Conservation (phyloP, 2,329 filamentous ascomycete genomes). For the Phoma sp. region DNA sequence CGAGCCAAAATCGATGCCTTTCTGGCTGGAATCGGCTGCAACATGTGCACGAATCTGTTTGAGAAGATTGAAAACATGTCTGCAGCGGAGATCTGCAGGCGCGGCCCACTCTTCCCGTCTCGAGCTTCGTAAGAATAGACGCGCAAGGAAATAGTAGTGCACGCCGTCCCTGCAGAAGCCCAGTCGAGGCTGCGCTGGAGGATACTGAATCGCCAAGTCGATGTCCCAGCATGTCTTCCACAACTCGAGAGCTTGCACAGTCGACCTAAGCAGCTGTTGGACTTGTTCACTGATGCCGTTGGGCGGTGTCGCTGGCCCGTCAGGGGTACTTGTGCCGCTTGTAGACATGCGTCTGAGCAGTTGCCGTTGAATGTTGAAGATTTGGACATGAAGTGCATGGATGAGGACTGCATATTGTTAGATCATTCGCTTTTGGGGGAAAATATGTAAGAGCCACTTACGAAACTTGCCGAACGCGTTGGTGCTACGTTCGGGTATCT, state of each 20-base stretch:
- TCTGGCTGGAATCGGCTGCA: slow-evolving; percentile 65
- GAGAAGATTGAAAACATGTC: slow-evolving; percentile 65
- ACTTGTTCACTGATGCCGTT: slow-evolving; percentile 52
- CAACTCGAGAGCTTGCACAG: slow-evolving; percentile 66
- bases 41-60: slow-evolving; percentile 67
- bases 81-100: slow-evolving; percentile 64
- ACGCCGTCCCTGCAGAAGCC: slow-evolving; percentile 75
- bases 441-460: slow-evolving; percentile 12
- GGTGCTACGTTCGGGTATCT: slow-evolving; percentile 68
- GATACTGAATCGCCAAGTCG: slow-evolving; percentile 72
- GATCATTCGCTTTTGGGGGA: not conserved
- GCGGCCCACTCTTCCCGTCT: slow-evolving; percentile 60
- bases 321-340: slow-evolving; percentile 63
- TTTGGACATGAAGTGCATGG: slow-evolving; percentile 69
- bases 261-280: slow-evolving; percentile 56
- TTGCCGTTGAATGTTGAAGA: slow-evolving; percentile 60
- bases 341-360: slow-evolving; percentile 40
- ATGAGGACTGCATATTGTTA: slow-evolving; percentile 61
- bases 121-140: slow-evolving; percentile 67
- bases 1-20: slow-evolving; percentile 71
- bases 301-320: slow-evolving; percentile 53
- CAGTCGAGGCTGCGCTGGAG: slow-evolving; percentile 64
- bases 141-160: slow-evolving; percentile 76
- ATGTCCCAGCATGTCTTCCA: slow-evolving; percentile 76
- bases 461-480: slow-evolving; percentile 75